Base-by-base conservation (phyloP, 306 rosid genomes). In the Vachellia pachyceras region DNA sequence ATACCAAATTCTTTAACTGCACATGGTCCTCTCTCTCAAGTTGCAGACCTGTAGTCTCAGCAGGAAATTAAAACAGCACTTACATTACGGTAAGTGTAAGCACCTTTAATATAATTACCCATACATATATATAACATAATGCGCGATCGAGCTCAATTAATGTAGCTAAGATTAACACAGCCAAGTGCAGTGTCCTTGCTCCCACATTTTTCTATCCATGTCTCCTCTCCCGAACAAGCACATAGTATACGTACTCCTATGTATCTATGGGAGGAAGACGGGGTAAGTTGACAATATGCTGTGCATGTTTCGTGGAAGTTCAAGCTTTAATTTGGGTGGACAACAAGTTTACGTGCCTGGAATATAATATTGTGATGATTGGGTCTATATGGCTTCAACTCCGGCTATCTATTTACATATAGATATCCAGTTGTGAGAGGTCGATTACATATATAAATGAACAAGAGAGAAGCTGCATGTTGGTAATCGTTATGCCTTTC, bases 401-500 rank as follows among this genome's bases (percentile, higher is more conserved):
- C 67, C 33, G 20, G 18, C 35, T 10, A 9, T 20, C 3, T 20
- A 7, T 22, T 0, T 18, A n/a, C 7, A 54, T 18, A 50, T 17
- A 50, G 17, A 15, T 17, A 50, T 1, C 17, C 5, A 3, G 52
- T 42, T 42, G 2, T 55, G 4, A 20, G 33, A 20, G 11, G 7
- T 20, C 5, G 33, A 25, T 61, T 69, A 45, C 37, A 2, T 29
- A 29, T 29, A 29, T 29, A 29, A n/a, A n/a, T n/a, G 81, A 47
- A 72, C 55, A 80, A 55, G 63, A 40, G 80, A 75, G 68, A 23
- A 23, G 76, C 68, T 39, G 68, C 67, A 79, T 77, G 77, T 80
- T 76, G 87, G 76, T 84, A 75, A 83, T 69, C 83, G 89, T 83
- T 87, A 83, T 87, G 85, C 91, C 90, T 85, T 87, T 83, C 84